These are phyloP conservation scores for Hebeloma cylindrosporum DNA, from an alignment of 768 basidiomycete genomes.

Conservation along the genomic window DNA sequence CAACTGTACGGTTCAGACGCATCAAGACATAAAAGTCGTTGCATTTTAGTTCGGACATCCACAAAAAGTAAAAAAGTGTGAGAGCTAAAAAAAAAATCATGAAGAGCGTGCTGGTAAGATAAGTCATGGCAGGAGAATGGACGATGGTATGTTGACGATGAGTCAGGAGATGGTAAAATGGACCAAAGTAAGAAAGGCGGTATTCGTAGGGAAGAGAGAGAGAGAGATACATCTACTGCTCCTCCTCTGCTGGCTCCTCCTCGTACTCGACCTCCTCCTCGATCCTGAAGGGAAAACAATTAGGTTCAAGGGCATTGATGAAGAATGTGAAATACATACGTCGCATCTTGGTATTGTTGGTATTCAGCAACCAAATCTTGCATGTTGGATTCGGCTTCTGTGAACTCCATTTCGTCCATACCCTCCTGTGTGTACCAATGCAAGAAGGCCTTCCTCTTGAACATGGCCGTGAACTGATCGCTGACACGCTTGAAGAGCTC, in stretches of 20 bases:
- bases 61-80: slow-evolving; percentile 25
- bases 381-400: slow-evolving; percentile 99
- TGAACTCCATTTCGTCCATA: slow-evolving; percentile 99
- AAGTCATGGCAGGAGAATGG: slow-evolving; percentile 24
- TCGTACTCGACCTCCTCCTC: slow-evolving; percentile 91
- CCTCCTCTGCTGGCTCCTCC: slow-evolving; percentile 71
- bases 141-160: slow-evolving; percentile 17
- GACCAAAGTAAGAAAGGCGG: slow-evolving; percentile 14
- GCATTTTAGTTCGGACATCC: slow-evolving; percentile 33
- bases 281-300: slow-evolving; percentile 44
- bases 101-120: slow-evolving; percentile 38
- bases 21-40: slow-evolving; percentile 23
- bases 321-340: slow-evolving; percentile 50
- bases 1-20: slow-evolving; percentile 5
- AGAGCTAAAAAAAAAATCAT: slow-evolving; percentile 33
- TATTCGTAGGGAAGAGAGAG: slow-evolving; percentile 12
- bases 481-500: slow-evolving; percentile 98
- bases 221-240: slow-evolving; percentile 34
- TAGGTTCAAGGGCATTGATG: neutral
- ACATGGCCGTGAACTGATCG: slow-evolving; percentile 99
- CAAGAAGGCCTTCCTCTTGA: slow-evolving; percentile 97
- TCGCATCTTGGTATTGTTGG: slow-evolving; percentile 94
- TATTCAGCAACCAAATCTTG: slow-evolving; percentile 98
- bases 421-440: slow-evolving; percentile 99
- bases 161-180: slow-evolving; percentile 10